Evolutionary conservation across 2,329 filamentous ascomycete species (phyloP).

Genomic region (Arthrobotrys entomopaga): DNA sequence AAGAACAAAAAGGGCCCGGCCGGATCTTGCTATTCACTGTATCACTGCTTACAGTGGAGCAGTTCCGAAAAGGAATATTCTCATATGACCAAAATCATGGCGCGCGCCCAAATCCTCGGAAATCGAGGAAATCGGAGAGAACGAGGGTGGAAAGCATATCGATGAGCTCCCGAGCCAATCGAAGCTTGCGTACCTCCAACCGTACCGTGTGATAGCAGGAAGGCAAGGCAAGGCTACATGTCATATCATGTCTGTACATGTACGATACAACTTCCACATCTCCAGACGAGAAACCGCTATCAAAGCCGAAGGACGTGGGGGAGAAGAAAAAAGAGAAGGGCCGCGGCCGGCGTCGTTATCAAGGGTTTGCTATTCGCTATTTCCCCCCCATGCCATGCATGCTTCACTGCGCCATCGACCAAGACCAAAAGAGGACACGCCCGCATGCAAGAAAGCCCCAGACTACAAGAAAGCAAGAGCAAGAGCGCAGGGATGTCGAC

Average conservation of each 20-base stretch:
- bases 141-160: conserved; percentile 7
- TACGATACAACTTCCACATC: background rate
- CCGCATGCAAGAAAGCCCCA: background rate
- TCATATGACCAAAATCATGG: conserved; percentile 27
- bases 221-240: background rate
- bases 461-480: background rate
- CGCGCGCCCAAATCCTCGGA: background rate
- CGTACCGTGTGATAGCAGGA: background rate
- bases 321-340: conserved; percentile 23
- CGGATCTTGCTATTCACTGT: background rate
- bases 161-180: conserved; percentile 28
- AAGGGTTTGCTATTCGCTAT: background rate
- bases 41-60: conserved; percentile 1
- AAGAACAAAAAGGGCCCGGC: background rate
- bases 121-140: background rate
- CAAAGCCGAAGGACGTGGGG: conserved; percentile 35
- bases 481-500: conserved; percentile 1
- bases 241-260: too few species aligned
- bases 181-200: conserved; percentile 32
- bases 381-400: too few species aligned
- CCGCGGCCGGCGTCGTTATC: conserved; percentile 30
- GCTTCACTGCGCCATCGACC: conserved; percentile 3
- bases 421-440: background rate
- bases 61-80: conserved; percentile 34
- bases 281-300: background rate